These are phyloP conservation scores for Candida tropicalis DNA, from an alignment of 1,139 yeast species.

Conservation along the genomic window DNA sequence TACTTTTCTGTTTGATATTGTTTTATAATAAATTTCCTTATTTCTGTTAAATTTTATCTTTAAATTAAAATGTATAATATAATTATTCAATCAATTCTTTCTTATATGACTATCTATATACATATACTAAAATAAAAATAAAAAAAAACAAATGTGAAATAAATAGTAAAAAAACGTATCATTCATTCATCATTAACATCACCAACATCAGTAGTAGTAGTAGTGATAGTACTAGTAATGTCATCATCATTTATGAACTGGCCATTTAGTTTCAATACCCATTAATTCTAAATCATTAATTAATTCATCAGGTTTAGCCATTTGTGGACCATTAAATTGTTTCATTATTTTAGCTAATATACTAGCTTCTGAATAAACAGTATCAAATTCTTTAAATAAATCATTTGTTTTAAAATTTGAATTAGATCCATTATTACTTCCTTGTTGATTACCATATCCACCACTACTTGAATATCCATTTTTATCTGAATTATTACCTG, in stretches of 20 bases:
- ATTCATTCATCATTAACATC: neutral
- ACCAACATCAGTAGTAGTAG: neutral
- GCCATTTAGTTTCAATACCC: conserved; percentile 44
- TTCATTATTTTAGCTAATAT: conserved; percentile 49
- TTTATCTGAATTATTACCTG: neutral
- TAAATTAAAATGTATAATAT: neutral
- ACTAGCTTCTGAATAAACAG: conserved; percentile 37
- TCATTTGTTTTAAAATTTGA: conserved; percentile 12
- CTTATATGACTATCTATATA: too few species aligned
- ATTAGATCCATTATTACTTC: neutral
- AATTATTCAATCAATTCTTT: too few species aligned
- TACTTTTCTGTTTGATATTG: too few species aligned
- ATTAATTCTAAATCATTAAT: conserved; percentile 37
- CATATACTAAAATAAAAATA: too few species aligned
- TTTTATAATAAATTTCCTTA: neutral
- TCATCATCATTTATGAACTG: conserved; percentile 17
- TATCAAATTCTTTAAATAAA: conserved; percentile 15
- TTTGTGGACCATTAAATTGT: conserved; percentile 45
- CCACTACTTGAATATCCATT: neutral
- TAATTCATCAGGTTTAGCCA: conserved; percentile 39
- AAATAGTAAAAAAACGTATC: too few species aligned
- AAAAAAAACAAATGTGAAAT: too few species aligned
- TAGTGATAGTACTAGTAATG: too few species aligned
- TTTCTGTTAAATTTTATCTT: neutral
- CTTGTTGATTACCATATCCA: too few species aligned